phyloP scores from a whole-genome alignment of 1,139 yeast species.

The Candida tropicalis region DNA sequence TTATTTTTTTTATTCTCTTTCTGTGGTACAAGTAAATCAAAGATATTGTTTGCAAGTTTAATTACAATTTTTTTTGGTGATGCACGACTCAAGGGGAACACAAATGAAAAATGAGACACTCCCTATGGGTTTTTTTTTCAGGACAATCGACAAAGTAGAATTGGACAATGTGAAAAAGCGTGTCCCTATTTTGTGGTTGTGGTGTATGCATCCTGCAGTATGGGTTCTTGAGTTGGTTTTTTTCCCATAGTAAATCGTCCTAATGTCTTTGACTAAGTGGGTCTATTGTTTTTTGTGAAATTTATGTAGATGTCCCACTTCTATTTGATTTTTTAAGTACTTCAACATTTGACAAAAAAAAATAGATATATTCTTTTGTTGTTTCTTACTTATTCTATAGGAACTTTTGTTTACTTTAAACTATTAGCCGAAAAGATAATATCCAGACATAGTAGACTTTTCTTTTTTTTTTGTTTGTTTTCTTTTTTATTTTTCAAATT shows the following conservation, averaged over 20 bases:
- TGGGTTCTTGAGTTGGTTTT: not conserved
- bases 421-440: conserved; percentile 1
- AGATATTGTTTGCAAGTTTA: too few relatives aligned
- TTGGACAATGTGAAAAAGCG: too few relatives aligned
- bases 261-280: too few relatives aligned
- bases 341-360: not conserved
- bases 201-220: conserved; percentile 1
- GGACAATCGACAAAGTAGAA: too few relatives aligned
- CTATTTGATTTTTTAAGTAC: not conserved
- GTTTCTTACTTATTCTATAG: not conserved
- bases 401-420: not conserved
- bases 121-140: too few relatives aligned
- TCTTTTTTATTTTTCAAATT: not conserved
- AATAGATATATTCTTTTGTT: not conserved
- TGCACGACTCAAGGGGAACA: too few relatives aligned
- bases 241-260: not conserved
- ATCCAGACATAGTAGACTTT: not conserved
- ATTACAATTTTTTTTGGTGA: too few relatives aligned
- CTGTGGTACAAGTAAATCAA: too few relatives aligned
- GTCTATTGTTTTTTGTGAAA: not conserved
- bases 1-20: too few relatives aligned
- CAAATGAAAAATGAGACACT: too few relatives aligned
- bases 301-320: not conserved
- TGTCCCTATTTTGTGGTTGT: too few relatives aligned
- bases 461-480: not conserved